A percentile compares a stretch with the other conserved stretches of the same genome.
phyloP scores from a whole-genome alignment of 345 rosid genomes.

The Aquilaria malaccensis region DNA sequence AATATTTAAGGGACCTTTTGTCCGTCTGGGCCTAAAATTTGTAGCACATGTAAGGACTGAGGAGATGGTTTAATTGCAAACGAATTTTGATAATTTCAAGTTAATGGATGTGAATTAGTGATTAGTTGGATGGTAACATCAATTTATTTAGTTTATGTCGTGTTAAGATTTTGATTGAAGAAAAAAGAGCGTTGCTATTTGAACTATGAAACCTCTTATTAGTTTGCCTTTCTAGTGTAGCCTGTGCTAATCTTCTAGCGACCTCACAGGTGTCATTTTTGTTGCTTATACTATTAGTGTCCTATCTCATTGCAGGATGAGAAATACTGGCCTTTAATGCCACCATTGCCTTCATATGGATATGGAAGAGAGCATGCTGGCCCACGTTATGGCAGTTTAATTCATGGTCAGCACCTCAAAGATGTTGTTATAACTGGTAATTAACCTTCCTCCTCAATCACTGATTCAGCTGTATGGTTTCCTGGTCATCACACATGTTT shows the following conservation, averaged over 20 bases:
- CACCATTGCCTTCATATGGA: conserved; percentile 59
- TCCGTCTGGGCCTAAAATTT: too few relatives aligned
- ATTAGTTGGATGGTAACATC: too few relatives aligned
- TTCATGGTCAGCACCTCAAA: conserved; percentile 57
- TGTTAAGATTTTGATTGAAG: neutral
- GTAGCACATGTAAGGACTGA: too few relatives aligned
- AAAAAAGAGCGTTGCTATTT: too few relatives aligned
- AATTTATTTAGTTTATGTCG: neutral
- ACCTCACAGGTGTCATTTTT: neutral
- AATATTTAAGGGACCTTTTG: too few relatives aligned
- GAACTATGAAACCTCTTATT: neutral
- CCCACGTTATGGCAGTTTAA: conserved; percentile 56
- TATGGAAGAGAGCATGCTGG: conserved; percentile 55
- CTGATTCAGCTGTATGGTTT: neutral
- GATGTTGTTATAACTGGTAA: conserved; percentile 52
- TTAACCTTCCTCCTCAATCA: neutral
- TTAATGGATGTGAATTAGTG: too few relatives aligned
- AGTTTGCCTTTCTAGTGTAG: neutral
- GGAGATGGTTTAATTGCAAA: too few relatives aligned
- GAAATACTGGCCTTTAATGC: conserved; percentile 49
- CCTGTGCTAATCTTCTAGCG: too few relatives aligned
- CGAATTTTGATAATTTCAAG: too few relatives aligned
- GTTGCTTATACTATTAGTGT: neutral
- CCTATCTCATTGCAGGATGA: conserved; percentile 28
- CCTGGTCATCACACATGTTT: neutral